Evolutionary conservation across 164 flowering plant species (phyloP), one percentile per base, ranked within the genome.

Genomic region (Brasenia schreberi): DNA sequence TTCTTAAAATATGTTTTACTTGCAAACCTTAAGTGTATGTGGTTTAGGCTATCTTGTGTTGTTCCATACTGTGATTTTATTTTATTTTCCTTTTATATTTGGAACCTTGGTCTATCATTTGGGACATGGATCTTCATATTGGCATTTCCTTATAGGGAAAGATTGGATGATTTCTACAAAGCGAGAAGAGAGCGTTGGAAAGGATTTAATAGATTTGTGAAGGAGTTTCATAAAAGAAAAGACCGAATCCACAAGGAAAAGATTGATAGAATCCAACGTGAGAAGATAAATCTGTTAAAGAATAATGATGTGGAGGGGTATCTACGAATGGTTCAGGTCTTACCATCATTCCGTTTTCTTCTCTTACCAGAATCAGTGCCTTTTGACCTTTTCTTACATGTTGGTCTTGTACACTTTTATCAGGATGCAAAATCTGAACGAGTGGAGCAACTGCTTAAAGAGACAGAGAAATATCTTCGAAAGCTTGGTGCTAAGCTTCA

Each of bases 401-500:
- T 45, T 45, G 7, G 14, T 45, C 14, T 7, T 12, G 1, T 45
- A 45, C 14, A 7, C 7, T 45, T 45, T 45, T 45, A 45, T 18
- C 45, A 95, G 99, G 99, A 95, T 84, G 96, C 99, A 58, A 95
- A 95, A 75, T 95, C 99, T 45, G 99, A 95, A 69, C 91, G 99
- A 67, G 99, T 95, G 43, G 88, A 84, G 67, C 87, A 95, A 77
- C 85, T 95, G 60, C 90, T 95, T 14, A 95, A 92, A 72, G 99
- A 89, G 81, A 95, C 99, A 7, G 99, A 95, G 73, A 95, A 87
- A 68, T 95, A 95, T 81, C 94, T 95, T 72, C 97, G 87, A 65
- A 92, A 91, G 83, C 90, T 95, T 70, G 96, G 99, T 42, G 75
- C 96, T 42, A 95, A 89, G 77, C 76, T 95, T 43, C 81, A 80